Percentiles rank a stretch among this genome's conserved stretches.
Evolutionary conservation across 495 filamentous ascomycete species (phyloP).

Genomic region (Apiosordaria backusii): DNA sequence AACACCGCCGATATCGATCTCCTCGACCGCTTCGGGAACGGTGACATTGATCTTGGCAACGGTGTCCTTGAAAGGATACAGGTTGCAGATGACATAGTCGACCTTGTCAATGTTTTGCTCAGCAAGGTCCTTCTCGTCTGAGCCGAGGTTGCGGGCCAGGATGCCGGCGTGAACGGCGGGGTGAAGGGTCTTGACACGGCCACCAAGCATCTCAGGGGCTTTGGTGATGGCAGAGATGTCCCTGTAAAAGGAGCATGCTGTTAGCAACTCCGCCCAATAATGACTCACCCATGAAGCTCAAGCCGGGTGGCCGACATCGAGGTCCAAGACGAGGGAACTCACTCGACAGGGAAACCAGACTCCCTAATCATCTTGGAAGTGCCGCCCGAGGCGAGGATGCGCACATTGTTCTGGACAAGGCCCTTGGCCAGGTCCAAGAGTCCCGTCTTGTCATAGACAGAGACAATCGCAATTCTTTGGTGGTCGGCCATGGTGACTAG

Average conservation of each 20-base stretch:
- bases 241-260: constrained; percentile 40
- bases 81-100: constrained; percentile 97
- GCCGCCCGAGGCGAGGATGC: constrained; percentile 89
- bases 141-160: constrained; percentile 84
- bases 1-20: constrained; percentile 97
- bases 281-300: background rate
- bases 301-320: background rate
- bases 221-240: constrained; percentile 97
- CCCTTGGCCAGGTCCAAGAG: constrained; percentile 94
- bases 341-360: constrained; percentile 91
- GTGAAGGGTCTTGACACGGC: constrained; percentile 95
- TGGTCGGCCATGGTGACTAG: constrained; percentile 35
- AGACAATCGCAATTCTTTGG: constrained; percentile 75
- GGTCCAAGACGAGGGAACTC: constrained; percentile 29
- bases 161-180: constrained; percentile 91
- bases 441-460: constrained; percentile 98
- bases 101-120: constrained; percentile 97
- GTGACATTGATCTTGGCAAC: constrained; percentile 95
- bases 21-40: constrained; percentile 92
- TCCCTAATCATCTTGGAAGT: constrained; percentile 93
- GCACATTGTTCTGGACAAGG: constrained; percentile 82
- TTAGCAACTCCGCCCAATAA: constrained; percentile 5
- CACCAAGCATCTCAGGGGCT: constrained; percentile 96
- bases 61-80: constrained; percentile 98
- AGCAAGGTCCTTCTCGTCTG: constrained; percentile 93